Percentiles rank a stretch among this genome's conserved stretches.
phyloP scores from a whole-genome alignment of 139 green algal species.

The Medakamo hakoo region DNA sequence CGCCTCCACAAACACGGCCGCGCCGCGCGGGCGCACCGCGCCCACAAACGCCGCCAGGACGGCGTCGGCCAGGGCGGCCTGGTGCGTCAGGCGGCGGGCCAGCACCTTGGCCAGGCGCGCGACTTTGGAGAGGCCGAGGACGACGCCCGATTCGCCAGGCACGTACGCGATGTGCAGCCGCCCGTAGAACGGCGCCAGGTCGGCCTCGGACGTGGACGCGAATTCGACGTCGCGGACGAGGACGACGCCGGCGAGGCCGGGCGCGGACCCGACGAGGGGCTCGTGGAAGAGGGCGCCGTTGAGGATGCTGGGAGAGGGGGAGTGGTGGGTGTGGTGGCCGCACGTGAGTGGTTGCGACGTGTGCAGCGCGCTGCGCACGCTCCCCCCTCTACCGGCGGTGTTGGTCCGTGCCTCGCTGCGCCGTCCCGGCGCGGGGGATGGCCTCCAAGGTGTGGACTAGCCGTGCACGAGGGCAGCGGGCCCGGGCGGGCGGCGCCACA shows the following conservation, averaged over 20 bases:
- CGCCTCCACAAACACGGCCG: conserved; percentile 46
- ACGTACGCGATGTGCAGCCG: conserved; percentile 82
- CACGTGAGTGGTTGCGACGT: background rate
- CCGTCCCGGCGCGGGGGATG: too few relatives aligned
- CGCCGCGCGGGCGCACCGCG: conserved; percentile 25
- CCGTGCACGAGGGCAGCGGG: too few relatives aligned
- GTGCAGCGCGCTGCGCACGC: too few relatives aligned
- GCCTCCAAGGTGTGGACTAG: too few relatives aligned
- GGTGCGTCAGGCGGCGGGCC: conserved; percentile 50
- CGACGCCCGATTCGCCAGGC: conserved; percentile 38
- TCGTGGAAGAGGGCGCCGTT: conserved; percentile 67
- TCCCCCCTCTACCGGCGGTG: too few relatives aligned
- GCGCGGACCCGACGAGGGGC: conserved; percentile 19
- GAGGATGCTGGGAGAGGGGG: conserved; percentile 28
- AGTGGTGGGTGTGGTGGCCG: background rate
- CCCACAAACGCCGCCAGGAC: conserved; percentile 33
- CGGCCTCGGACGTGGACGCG: conserved; percentile 46
- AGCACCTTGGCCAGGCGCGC: conserved; percentile 59
- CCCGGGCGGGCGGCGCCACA: too few relatives aligned
- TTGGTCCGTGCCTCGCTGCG: too few relatives aligned
- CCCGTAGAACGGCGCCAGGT: conserved; percentile 84
- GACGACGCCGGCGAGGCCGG: conserved; percentile 38
- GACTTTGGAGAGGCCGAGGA: conserved; percentile 75
- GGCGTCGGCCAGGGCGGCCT: conserved; percentile 30
- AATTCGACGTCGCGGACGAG: conserved; percentile 86